Evolutionary conservation across 331 rosid genomes (phyloP), one percentile per base, ranked within the genome.

Genomic region (Ulmus americana): DNA sequence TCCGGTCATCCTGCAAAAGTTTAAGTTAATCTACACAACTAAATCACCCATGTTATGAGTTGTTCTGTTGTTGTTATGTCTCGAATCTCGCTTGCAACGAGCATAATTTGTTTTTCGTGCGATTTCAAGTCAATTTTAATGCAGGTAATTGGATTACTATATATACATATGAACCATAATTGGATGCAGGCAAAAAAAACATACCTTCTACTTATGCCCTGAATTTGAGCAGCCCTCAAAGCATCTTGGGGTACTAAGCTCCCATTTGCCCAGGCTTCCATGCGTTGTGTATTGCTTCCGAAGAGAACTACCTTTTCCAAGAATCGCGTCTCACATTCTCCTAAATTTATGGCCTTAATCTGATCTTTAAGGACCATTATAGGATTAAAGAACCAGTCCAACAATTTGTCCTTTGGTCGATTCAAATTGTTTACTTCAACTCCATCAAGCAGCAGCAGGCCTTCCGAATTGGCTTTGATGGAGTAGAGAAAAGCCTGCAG

Each of bases 381-480:
- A 57, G 97, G 97, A 71, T 81, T 86, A 66, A 84, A 90, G 72
- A 90, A 90, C 97, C 97, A 86, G 68, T 90, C 97, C 83, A 85
- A 61, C 73, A 90, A 68, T 76, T 72, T 90, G 59, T 90, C 95
- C 61, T 85, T 81, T 13, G 95, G 97, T 69, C 97, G 79, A 65
- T 90, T 90, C 4, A 83, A 53, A 64, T 85, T 38, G 9, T 76
- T 86, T 48, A 90, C 78, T 69, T 86, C 97, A 39, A 90, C 48
- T 59, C 69, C 84, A 59, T 90, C 95, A 4, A 79, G 75, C n/a
- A 90, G 64, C 74, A 86, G 53, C 3, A 90, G 61, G 8, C 97
- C 97, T 10, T 53, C 59, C 0, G 97, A 90, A 70, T 86, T 86
- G 48, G 82, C 78, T 76, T 74, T 80, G 77, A 90, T 90, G 57